phyloP scores from a whole-genome alignment of 2,329 filamentous ascomycete genomes.

The Paecilomyces dactylethromorphus region DNA sequence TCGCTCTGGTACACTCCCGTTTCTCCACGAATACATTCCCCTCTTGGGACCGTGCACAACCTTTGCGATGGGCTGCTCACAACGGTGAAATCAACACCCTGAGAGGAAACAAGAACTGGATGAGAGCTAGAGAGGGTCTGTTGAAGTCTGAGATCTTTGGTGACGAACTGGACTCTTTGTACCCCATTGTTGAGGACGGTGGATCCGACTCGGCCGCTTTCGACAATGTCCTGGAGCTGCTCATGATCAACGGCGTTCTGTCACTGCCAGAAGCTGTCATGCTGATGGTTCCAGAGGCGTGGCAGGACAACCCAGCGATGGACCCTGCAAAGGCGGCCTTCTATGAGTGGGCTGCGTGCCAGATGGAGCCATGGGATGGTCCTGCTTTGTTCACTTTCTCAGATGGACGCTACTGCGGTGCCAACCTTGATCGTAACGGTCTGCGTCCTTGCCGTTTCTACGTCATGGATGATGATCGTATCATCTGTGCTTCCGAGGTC shows the following conservation, averaged over 20 bases:
- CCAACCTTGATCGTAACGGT: slow-evolving; percentile 93
- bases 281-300: slow-evolving; percentile 97
- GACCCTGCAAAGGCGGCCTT: slow-evolving; percentile 94
- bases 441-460: slow-evolving; percentile 95
- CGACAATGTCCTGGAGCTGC: slow-evolving; percentile 88
- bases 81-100: slow-evolving; percentile 98
- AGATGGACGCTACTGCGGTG: slow-evolving; percentile 92
- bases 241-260: slow-evolving; percentile 92
- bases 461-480: slow-evolving; percentile 91
- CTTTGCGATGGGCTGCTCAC: slow-evolving; percentile 92
- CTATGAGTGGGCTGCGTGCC: slow-evolving; percentile 96
- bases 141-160: slow-evolving; percentile 90
- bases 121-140: slow-evolving; percentile 91
- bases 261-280: slow-evolving; percentile 94
- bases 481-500: slow-evolving; percentile 94
- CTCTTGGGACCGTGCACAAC: slow-evolving; percentile 96
- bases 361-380: slow-evolving; percentile 99
- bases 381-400: slow-evolving; percentile 96
- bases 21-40: slow-evolving; percentile 99
- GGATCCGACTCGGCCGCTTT: slow-evolving; percentile 96
- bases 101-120: slow-evolving; percentile 99
- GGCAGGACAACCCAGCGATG: slow-evolving; percentile 90
- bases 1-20: slow-evolving; percentile 91
- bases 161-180: slow-evolving; percentile 82
- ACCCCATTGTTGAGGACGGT: slow-evolving; percentile 92